Conservation (phyloP, 352 stramenopile genomes). For the Pythium aristosporum region DNA sequence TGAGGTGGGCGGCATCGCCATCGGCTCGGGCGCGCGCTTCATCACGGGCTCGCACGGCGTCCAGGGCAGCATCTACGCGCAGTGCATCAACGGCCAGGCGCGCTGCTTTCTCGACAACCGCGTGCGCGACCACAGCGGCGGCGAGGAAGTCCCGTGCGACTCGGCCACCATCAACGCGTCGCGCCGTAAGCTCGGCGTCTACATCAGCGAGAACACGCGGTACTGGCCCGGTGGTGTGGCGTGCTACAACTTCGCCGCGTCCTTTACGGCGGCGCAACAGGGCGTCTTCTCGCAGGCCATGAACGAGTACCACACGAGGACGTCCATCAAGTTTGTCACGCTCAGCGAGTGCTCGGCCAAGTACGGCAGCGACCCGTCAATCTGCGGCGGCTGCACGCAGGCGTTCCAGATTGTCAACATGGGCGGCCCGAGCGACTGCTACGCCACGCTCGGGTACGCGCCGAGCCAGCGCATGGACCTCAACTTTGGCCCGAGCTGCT, state of each 20-base stretch:
- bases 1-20: constrained; percentile 18
- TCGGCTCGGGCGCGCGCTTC: constrained; percentile 28
- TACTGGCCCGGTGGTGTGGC: constrained; percentile 43
- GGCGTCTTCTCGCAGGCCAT: constrained; percentile 37
- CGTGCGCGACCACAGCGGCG: constrained; percentile 31
- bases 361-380: constrained; percentile 29
- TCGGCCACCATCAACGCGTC: constrained; percentile 36
- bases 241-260: constrained; percentile 34
- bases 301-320: constrained; percentile 36
- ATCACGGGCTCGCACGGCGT: constrained; percentile 36
- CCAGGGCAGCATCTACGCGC: constrained; percentile 44
- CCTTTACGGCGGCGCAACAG: constrained; percentile 35
- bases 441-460: constrained; percentile 42
- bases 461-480: constrained; percentile 38
- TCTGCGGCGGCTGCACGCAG: constrained; percentile 44
- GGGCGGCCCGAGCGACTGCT: constrained; percentile 34
- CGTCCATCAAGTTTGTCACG: constrained; percentile 36
- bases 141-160: constrained; percentile 33
- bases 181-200: constrained; percentile 38
- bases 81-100: constrained; percentile 28
- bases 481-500: constrained; percentile 44
- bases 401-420: constrained; percentile 35
- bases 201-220: constrained; percentile 29
- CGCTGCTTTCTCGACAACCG: constrained; percentile 37
- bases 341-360: constrained; percentile 29